These are phyloP conservation scores for Paecilomyces sp. DNA, from an alignment of 2,329 filamentous ascomycete genomes.

Conservation along the genomic window DNA sequence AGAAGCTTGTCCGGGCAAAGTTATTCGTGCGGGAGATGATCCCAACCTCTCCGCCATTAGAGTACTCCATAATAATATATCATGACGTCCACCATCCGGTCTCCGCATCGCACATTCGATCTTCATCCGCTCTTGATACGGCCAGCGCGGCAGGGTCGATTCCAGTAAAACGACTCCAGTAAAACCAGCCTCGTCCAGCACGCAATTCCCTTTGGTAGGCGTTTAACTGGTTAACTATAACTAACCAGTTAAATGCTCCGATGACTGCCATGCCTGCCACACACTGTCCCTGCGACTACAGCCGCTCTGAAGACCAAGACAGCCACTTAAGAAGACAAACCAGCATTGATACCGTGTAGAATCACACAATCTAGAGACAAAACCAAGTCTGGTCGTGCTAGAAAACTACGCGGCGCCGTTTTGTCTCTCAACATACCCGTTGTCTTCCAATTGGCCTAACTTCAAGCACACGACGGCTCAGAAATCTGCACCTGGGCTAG, in stretches of 20 bases:
- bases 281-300: neutral
- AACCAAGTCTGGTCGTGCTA: neutral
- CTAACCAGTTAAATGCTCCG: too few species aligned
- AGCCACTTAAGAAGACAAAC: neutral
- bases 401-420: neutral
- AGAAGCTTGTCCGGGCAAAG: neutral
- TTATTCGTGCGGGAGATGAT: neutral
- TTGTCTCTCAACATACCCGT: neutral
- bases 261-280: neutral
- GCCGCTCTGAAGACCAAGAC: neutral
- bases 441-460: neutral
- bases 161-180: neutral
- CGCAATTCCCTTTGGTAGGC: neutral
- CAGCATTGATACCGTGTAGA: neutral
- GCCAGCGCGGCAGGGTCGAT: neutral
- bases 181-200: neutral
- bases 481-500: neutral
- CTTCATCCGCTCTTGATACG: neutral
- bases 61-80: neutral
- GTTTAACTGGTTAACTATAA: too few species aligned
- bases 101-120: neutral
- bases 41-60: neutral
- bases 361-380: neutral
- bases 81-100: neutral
- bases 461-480: neutral